Percentiles rank a stretch among this genome's conserved stretches.
Evolutionary conservation across 257 asterid genomes (phyloP).

Genomic region (Jacaranda copaia): DNA sequence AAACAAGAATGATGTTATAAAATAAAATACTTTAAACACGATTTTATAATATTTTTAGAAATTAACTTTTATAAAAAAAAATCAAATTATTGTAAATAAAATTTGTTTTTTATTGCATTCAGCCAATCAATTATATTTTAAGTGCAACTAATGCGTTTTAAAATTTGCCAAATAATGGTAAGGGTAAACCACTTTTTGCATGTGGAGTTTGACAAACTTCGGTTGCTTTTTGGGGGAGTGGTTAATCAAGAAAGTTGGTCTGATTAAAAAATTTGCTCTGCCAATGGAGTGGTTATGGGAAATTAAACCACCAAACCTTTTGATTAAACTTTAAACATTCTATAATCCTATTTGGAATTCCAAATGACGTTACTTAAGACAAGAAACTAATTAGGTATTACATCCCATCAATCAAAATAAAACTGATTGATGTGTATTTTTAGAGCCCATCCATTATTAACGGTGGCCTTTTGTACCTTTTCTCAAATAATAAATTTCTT

Average conservation of each 20-base stretch:
- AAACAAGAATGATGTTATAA: not conserved
- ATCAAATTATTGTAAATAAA: too few species aligned
- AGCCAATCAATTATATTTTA: too few species aligned
- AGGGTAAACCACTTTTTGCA: conserved; percentile 25
- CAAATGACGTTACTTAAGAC: conserved; percentile 26
- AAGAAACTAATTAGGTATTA: conserved; percentile 8
- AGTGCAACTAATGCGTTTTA: not conserved
- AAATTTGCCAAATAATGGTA: not conserved
- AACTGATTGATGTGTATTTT: not conserved
- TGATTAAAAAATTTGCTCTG: conserved; percentile 19
- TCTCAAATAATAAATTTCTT: too few species aligned
- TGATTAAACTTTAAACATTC: conserved; percentile 42
- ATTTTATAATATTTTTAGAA: too few species aligned
- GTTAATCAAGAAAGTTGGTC: conserved; percentile 31
- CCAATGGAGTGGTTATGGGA: conserved; percentile 40
- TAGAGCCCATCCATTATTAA: too few species aligned
- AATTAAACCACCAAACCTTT: conserved; percentile 16
- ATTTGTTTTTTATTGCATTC: too few species aligned
- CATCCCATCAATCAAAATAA: conserved; percentile 14
- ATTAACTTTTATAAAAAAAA: too few species aligned
- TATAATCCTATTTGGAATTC: conserved; percentile 56
- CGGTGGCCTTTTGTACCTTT: too few species aligned
- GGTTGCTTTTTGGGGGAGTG: conserved; percentile 37
- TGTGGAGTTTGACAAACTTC: conserved; percentile 39
- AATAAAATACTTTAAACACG: not conserved